Percentiles rank a stretch among this genome's conserved stretches.
Conservation (phyloP, 352 stramenopile species). For the Thraustochytrium striatum region DNA sequence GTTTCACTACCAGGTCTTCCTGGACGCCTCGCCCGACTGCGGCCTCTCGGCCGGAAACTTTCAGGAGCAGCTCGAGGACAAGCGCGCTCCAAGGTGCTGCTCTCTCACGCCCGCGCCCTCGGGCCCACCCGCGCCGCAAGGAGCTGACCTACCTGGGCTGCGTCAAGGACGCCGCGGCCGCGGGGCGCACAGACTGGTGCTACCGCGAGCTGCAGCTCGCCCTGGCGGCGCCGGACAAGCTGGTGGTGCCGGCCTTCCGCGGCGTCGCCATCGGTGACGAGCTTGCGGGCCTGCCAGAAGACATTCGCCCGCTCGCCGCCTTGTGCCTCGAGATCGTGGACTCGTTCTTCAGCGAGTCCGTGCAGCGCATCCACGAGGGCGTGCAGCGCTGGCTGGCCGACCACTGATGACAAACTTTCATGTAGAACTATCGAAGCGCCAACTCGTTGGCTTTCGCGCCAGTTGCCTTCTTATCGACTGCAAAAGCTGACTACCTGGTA, state of each 20-base stretch:
- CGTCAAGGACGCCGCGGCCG: constrained; percentile 16
- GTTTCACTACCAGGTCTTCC: constrained; percentile 25
- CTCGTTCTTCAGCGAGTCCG: no score
- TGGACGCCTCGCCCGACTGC: constrained; percentile 5
- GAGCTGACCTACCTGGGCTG: not conserved
- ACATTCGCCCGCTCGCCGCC: no score
- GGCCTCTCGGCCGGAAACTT: constrained; percentile 7
- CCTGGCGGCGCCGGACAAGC: not conserved
- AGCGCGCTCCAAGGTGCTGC: not conserved
- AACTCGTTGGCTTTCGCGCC: no score
- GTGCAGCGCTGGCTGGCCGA: no score
- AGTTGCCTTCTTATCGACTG: no score
- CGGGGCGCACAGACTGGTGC: not conserved
- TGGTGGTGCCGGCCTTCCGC: not conserved
- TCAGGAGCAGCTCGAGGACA: constrained; percentile 19
- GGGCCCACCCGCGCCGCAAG: constrained; percentile 14
- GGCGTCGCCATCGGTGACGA: not conserved
- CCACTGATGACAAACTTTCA: no score
- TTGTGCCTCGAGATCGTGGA: no score
- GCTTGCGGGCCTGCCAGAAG: not conserved
- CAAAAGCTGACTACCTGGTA: no score
- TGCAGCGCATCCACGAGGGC: no score
- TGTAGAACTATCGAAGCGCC: no score
- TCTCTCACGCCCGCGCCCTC: constrained; percentile 26
- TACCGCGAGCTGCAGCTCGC: not conserved